These are phyloP conservation scores for Setaria viridis DNA, from an alignment of 202 grass and related monocot species.

Conservation along the genomic window DNA sequence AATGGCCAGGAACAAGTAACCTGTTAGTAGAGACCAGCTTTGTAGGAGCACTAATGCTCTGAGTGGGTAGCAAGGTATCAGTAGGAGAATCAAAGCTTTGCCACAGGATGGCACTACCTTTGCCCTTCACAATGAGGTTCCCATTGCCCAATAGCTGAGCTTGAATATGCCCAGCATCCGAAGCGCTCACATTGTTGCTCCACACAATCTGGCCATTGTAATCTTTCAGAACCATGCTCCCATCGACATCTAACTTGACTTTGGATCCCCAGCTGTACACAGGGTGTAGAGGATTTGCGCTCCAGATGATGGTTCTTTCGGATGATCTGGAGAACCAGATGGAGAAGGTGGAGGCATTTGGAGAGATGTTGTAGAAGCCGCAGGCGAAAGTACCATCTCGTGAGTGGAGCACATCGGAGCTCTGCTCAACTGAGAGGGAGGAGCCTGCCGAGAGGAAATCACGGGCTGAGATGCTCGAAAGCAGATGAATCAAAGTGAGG, in stretches of 20 bases:
- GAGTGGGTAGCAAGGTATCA: conserved; percentile 63
- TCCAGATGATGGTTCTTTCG: conserved; percentile 52
- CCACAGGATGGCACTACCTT: conserved; percentile 41
- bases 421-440: conserved; percentile 50
- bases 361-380: conserved; percentile 59
- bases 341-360: conserved; percentile 62
- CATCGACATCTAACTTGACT: conserved; percentile 40
- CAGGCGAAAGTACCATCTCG: conserved; percentile 51
- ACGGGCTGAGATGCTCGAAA: not conserved
- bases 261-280: conserved; percentile 53
- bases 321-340: conserved; percentile 56
- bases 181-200: conserved; percentile 43
- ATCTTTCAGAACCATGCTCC: conserved; percentile 54
- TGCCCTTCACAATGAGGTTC: conserved; percentile 58
- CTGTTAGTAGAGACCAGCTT: conserved; percentile 47
- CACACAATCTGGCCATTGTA: conserved; percentile 50
- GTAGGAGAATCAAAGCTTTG: conserved; percentile 72
- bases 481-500: conserved; percentile 19
- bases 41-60: conserved; percentile 26
- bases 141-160: conserved; percentile 51
- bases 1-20: conserved; percentile 52
- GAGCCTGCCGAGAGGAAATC: conserved; percentile 36
- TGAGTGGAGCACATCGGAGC: conserved; percentile 53
- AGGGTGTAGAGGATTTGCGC: conserved; percentile 52
- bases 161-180: not conserved